Base-by-base conservation (phyloP, 2,329 filamentous ascomycete genomes). In the Fusarium aywerte region DNA sequence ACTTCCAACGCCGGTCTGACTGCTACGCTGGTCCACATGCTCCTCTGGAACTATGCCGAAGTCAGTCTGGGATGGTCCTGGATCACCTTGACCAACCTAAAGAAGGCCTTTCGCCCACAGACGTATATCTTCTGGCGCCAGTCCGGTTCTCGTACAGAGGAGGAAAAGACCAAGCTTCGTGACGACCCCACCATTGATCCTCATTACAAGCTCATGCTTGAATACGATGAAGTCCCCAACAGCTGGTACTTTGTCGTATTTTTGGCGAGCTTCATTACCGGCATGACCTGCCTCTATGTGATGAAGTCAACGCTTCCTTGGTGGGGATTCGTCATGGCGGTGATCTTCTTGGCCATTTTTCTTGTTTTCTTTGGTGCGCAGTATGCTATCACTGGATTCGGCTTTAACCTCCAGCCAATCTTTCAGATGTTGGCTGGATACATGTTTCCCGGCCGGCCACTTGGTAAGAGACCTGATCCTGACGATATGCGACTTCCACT, bases 271-370 rank as follows among this genome's bases (percentile, higher is more conserved):
- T 29, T 65, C 7, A 47, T 68, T 2, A 1, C 53, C 1, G 64
- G 65, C 11, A 5, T 68, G 13, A 5, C 43, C 4, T 50, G 38
- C 3, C 11, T 68, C 13, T 79, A 82, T 33, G 25, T 52, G 2
- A 57, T 65, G 44, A 58, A 70, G 23, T 71, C 69, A 0, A 75
- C 73, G 8, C 65, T 74, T 1, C 72, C 72, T 0, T 74, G 68
- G 76, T 83, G 80, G 79, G 82, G 76, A 0, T 82, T 82, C 32
- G 47, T 83, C 10, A 62, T 82, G 36, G 69, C 79, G 4, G 73
- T 76, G 13, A 8, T 79, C 3, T 63, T 83, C 3, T 74, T 77
- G 21, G 71, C 72, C 44, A 21, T 79, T 10, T 76, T 80, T 5
- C 73, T 80, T 7, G 64, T 82, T 12, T 79, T 82, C 59, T 80